Percentiles rank a stretch among this genome's conserved stretches.
Evolutionary conservation across 108 stramenopile species (phyloP).

Genomic region (Stephanodiscus minutulus): DNA sequence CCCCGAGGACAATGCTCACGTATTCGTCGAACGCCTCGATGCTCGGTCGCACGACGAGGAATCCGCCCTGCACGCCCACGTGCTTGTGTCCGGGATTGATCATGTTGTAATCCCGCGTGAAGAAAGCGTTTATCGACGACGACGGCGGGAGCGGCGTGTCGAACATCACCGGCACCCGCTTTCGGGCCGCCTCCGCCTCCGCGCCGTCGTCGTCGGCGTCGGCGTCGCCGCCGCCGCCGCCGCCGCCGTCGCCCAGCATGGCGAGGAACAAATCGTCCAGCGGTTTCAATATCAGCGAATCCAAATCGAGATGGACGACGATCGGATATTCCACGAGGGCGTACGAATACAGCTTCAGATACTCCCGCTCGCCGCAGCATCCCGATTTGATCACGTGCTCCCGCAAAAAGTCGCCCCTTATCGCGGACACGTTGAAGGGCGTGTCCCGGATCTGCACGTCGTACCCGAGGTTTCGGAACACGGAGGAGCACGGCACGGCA

Average conservation of each 20-base stretch:
- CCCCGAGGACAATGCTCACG: slow-evolving; percentile 56
- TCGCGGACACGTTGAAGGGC: slow-evolving; percentile 79
- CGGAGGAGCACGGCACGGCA: slow-evolving; percentile 55
- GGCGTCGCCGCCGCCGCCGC: background rate
- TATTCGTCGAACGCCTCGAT: slow-evolving; percentile 56
- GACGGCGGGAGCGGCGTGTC: slow-evolving; percentile 25
- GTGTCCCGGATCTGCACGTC: slow-evolving; percentile 60
- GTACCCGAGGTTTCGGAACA: slow-evolving; percentile 65
- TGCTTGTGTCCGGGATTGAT: slow-evolving; percentile 54
- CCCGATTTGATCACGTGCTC: slow-evolving; percentile 78
- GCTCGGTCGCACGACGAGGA: slow-evolving; percentile 60
- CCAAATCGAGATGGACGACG: slow-evolving; percentile 77
- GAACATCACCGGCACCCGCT: slow-evolving; percentile 32
- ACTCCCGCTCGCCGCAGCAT: slow-evolving; percentile 95
- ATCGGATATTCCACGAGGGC: slow-evolving; percentile 71
- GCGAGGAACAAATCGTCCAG: slow-evolving; percentile 77
- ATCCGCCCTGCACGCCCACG: slow-evolving; percentile 74
- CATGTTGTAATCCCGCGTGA: slow-evolving; percentile 60
- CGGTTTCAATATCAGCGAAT: slow-evolving; percentile 66
- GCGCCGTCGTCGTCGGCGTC: background rate
- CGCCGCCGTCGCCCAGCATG: slow-evolving; percentile 51
- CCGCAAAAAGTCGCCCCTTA: slow-evolving; percentile 74
- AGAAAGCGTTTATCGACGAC: slow-evolving; percentile 51
- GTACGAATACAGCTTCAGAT: slow-evolving; percentile 88
- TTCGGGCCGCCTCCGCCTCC: slow-evolving; percentile 15